Evolutionary conservation across 768 basidiomycete species (phyloP).

Genomic region (Mycena latifolia): DNA sequence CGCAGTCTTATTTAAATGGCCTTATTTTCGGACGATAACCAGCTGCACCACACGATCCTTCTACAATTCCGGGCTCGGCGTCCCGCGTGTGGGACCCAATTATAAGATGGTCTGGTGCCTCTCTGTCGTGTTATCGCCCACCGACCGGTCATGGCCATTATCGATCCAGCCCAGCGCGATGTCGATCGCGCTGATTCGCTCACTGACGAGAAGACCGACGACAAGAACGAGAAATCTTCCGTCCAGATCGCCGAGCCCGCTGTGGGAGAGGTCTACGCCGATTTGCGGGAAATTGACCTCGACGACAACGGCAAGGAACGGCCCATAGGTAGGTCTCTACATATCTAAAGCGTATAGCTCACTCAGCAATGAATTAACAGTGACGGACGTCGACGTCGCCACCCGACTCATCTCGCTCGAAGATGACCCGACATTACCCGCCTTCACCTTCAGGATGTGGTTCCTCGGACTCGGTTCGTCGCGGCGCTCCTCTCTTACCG

Average conservation of each 20-base stretch:
- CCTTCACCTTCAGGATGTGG: slow-evolving; percentile 68
- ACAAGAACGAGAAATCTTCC: slow-evolving; percentile 24
- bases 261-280: slow-evolving; percentile 37
- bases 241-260: slow-evolving; percentile 20
- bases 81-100: too few species aligned
- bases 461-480: slow-evolving; percentile 56
- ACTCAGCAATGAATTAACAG: slow-evolving; percentile 36
- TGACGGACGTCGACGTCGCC: slow-evolving; percentile 60
- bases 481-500: background rate
- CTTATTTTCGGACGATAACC: too few species aligned
- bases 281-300: slow-evolving; percentile 51
- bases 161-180: slow-evolving; percentile 12
- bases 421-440: slow-evolving; percentile 62
- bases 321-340: slow-evolving; percentile 54
- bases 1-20: too few species aligned
- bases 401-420: slow-evolving; percentile 66
- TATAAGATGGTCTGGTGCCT: too few species aligned
- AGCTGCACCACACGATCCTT: too few species aligned
- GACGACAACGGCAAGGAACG: slow-evolving; percentile 62
- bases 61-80: too few species aligned
- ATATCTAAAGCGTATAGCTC: background rate
- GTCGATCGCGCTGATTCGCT: slow-evolving; percentile 1
- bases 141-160: slow-evolving; percentile 11
- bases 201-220: slow-evolving; percentile 22
- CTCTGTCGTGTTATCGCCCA: background rate